Evolutionary conservation across 805 yeast species (phyloP).

Genomic region (Blastobotrys muscicola): DNA sequence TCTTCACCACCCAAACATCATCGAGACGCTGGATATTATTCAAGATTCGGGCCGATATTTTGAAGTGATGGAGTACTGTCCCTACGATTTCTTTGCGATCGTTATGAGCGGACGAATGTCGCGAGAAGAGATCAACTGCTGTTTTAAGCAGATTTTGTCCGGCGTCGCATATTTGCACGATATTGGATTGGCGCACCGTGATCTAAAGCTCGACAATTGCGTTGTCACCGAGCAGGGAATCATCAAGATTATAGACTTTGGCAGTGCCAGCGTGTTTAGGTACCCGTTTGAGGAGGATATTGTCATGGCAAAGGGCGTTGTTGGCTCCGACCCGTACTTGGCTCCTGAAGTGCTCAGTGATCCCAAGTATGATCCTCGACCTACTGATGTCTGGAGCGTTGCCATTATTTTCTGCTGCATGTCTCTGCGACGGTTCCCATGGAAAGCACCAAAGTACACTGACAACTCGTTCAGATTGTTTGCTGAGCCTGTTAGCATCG

Average conservation of each 20-base stretch:
- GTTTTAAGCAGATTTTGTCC: slow-evolving; percentile 66
- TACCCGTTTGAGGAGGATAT: slow-evolving; percentile 50
- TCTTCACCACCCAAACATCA: slow-evolving; percentile 67
- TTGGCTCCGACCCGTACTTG: slow-evolving; percentile 92
- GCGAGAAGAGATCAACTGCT: slow-evolving; percentile 62
- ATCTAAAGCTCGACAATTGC: slow-evolving; percentile 86
- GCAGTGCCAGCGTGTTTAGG: slow-evolving; percentile 78
- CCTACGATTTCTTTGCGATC: slow-evolving; percentile 82
- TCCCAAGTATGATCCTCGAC: slow-evolving; percentile 67
- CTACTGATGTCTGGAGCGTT: slow-evolving; percentile 86
- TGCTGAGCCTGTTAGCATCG: slow-evolving; percentile 21
- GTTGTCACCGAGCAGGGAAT: slow-evolving; percentile 70
- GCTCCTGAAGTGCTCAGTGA: slow-evolving; percentile 79
- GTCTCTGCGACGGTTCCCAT: slow-evolving; percentile 80
- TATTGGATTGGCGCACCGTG: slow-evolving; percentile 87
- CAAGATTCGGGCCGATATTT: slow-evolving; percentile 53
- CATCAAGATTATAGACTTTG: slow-evolving; percentile 84
- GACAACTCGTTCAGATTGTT: slow-evolving; percentile 73
- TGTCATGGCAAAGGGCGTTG: slow-evolving; percentile 70
- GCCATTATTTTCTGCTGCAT: slow-evolving; percentile 91
- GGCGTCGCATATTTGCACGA: slow-evolving; percentile 72
- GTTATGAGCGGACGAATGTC: slow-evolving; percentile 85
- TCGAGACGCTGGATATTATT: slow-evolving; percentile 72
- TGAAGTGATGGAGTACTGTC: slow-evolving; percentile 89
- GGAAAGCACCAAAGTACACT: slow-evolving; percentile 80